These are phyloP conservation scores for Helotiales sp. DNA, from an alignment of 2,329 filamentous ascomycete genomes.

Conservation along the genomic window DNA sequence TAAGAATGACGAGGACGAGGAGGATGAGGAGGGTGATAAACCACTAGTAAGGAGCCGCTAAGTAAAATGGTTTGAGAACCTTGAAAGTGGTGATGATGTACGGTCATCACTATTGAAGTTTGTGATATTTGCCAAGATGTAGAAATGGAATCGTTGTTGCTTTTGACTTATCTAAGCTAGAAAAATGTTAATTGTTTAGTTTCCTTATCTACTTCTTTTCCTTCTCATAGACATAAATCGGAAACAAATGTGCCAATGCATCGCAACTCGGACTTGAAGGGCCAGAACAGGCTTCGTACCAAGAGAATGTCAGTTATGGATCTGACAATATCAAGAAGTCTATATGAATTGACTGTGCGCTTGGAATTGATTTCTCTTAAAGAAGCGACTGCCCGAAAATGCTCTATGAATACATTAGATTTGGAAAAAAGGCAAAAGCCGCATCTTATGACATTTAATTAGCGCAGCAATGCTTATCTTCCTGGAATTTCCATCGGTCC, in stretches of 20 bases:
- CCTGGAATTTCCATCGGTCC: slow-evolving; percentile 16
- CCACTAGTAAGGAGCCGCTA: no score
- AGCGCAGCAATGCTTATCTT: neutral
- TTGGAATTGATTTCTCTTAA: neutral
- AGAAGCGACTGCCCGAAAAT: slow-evolving; percentile 17
- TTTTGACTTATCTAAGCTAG: neutral
- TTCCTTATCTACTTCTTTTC: neutral
- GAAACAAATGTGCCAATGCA: no score
- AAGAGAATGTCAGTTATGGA: neutral
- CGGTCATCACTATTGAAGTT: no score
- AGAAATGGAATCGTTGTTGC: slow-evolving; percentile 14
- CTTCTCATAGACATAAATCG: no score
- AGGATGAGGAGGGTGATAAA: neutral
- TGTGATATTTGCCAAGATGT: no score
- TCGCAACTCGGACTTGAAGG: neutral
- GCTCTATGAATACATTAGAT: slow-evolving; percentile 17
- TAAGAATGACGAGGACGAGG: neutral
- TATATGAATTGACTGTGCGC: neutral
- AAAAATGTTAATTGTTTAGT: no score
- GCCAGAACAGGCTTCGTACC: neutral
- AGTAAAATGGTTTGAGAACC: no score
- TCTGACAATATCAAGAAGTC: neutral
- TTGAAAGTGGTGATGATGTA: no score
- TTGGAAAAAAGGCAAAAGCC: slow-evolving; percentile 12
- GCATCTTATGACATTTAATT: neutral